phyloP scores from a whole-genome alignment of 2,329 filamentous ascomycete genomes.

The Diplodia mutila region DNA sequence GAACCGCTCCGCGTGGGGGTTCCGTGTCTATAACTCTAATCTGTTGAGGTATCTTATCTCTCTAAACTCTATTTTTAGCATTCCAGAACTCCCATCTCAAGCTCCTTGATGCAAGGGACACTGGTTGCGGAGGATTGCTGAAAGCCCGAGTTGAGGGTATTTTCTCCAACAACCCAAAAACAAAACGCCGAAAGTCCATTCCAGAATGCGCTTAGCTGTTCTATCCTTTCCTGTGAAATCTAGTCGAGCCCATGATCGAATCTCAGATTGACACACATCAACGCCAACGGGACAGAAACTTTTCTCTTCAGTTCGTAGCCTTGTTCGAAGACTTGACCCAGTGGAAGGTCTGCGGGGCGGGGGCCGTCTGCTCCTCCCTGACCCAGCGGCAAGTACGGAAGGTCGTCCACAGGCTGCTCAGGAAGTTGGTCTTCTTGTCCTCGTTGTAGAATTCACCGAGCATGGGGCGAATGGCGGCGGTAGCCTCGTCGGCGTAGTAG shows the following conservation, averaged over 20 bases:
- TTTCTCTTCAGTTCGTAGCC: conserved; percentile 9
- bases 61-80: background rate
- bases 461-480: conserved; percentile 59
- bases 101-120: too few relatives aligned
- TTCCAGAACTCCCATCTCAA: background rate
- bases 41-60: conserved; percentile 3
- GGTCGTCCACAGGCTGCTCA: conserved; percentile 22
- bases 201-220: background rate
- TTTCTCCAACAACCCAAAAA: conserved; percentile 6
- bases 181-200: conserved; percentile 13
- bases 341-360: background rate
- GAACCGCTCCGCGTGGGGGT: background rate
- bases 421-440: conserved; percentile 36
- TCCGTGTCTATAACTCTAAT: background rate
- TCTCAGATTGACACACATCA: background rate
- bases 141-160: background rate
- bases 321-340: conserved; percentile 16
- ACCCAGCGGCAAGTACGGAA: conserved; percentile 24
- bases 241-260: background rate
- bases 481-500: conserved; percentile 64
- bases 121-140: conserved; percentile 5
- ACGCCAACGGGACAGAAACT: background rate
- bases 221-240: background rate
- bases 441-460: conserved; percentile 59
- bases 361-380: conserved; percentile 13